A percentile compares a stretch with the other conserved stretches of the same genome.
Evolutionary conservation across 805 yeast species (phyloP).

Genomic region (Candida bentonensis): DNA sequence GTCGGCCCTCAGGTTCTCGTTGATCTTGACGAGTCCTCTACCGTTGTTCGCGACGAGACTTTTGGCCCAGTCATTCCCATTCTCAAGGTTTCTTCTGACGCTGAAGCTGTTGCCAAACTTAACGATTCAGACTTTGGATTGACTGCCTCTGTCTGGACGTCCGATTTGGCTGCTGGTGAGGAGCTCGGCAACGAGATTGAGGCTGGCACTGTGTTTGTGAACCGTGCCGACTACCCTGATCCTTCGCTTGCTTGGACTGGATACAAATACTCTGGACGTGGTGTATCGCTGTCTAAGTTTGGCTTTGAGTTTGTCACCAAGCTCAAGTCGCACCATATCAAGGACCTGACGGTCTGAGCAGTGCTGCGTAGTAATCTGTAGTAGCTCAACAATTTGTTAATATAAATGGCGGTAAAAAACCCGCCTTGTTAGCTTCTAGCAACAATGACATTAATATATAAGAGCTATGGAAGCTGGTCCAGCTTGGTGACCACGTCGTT

Average conservation of each 20-base stretch:
- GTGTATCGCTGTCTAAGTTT: slow-evolving; percentile 53
- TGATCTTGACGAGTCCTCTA: slow-evolving; percentile 54
- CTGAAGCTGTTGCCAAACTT: slow-evolving; percentile 61
- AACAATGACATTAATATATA: slow-evolving; percentile 1
- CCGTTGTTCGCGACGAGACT: slow-evolving; percentile 67
- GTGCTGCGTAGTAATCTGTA: not conserved
- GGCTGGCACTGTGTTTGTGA: slow-evolving; percentile 54
- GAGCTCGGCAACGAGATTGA: slow-evolving; percentile 40
- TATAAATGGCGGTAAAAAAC: too few species aligned
- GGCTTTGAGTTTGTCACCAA: slow-evolving; percentile 34
- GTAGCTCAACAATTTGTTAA: not conserved
- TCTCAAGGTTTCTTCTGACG: slow-evolving; percentile 54
- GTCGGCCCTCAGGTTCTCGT: slow-evolving; percentile 69
- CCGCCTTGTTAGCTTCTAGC: too few species aligned
- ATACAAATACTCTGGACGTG: slow-evolving; percentile 56
- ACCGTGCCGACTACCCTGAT: slow-evolving; percentile 52
- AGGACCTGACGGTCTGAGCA: slow-evolving; percentile 6
- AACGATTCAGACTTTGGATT: slow-evolving; percentile 72
- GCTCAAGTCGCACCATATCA: slow-evolving; percentile 22
- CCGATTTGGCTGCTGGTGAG: slow-evolving; percentile 55
- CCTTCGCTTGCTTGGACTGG: slow-evolving; percentile 63
- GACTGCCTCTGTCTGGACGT: slow-evolving; percentile 79
- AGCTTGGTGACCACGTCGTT: slow-evolving; percentile 50
- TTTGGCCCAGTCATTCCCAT: slow-evolving; percentile 82
- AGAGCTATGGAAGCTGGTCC: slow-evolving; percentile 8